These are phyloP conservation scores for Camellia granthamiana DNA, from an alignment of 148 eudicot genomes.

Conservation along the genomic window DNA sequence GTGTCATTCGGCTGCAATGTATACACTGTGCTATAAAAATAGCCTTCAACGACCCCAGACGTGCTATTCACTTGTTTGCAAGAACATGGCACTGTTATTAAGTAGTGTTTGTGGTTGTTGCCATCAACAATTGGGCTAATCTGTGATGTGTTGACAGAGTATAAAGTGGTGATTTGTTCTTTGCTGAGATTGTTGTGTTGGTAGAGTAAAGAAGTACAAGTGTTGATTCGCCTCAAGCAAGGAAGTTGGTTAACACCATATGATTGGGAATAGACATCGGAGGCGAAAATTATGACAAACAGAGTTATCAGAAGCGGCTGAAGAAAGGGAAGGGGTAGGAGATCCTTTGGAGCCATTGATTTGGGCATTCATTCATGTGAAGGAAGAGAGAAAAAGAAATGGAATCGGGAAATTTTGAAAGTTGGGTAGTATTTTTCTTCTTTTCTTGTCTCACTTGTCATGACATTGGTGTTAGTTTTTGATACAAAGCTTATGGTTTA, in stretches of 20 bases:
- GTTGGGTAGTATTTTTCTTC: background rate
- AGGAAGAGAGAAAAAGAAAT: background rate
- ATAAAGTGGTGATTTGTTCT: constrained; percentile 24
- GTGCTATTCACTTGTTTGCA: constrained; percentile 36
- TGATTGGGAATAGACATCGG: background rate
- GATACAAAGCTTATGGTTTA: background rate
- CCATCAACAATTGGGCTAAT: constrained; percentile 23
- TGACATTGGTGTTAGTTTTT: background rate
- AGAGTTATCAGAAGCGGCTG: background rate
- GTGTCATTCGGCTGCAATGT: constrained; percentile 15
- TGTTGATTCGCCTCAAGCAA: constrained; percentile 21
- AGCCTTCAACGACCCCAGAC: constrained; percentile 21
- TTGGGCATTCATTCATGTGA: constrained; percentile 5
- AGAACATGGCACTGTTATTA: constrained; percentile 41
- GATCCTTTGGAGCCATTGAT: constrained; percentile 17
- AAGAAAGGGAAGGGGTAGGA: constrained; percentile 13
- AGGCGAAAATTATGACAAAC: constrained; percentile 1
- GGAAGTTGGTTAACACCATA: constrained; percentile 19
- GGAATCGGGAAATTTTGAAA: background rate
- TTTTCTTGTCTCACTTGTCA: background rate
- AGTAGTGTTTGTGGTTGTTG: constrained; percentile 21
- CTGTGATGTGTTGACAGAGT: constrained; percentile 31
- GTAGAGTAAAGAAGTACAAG: constrained; percentile 36
- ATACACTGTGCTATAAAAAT: constrained; percentile 36
- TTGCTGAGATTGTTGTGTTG: constrained; percentile 30